Base-by-base conservation (phyloP, 495 filamentous ascomycete genomes). In the Pseudotulostoma volvatum region DNA sequence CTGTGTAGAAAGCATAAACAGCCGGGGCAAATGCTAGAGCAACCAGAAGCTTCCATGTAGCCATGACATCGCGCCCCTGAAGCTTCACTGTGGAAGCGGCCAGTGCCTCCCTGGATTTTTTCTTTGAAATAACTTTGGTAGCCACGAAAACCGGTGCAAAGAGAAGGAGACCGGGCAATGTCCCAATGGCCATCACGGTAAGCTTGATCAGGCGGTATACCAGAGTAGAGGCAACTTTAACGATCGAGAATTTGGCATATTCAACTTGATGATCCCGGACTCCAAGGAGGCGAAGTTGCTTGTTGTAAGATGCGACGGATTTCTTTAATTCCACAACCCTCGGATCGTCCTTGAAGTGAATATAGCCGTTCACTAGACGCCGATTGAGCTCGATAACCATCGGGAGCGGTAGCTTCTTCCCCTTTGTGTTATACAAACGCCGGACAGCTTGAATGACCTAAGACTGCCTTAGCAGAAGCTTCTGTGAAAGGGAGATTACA, bases 21-120 rank as follows among this genome's bases (percentile, higher is more conserved):
- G 84, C 61, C 0, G 90, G 90, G 4, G 87, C 83, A 47, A 99
- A 76, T 9, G 77, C 85, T 50, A 96, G 66, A 20, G 88, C 74
- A 17, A 96, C 87, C 7, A 99, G 76, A 9, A 99, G 70, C 56
- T 99, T 99, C 90, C 90, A 99, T 0, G 90, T 96, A 0, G 90
- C 90, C 67, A 99, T 88, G 17, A 99, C 90, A 55, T 99, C 90
- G 23, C 77, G 73, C 13, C 83, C 90, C 53, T 92, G 79, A 18
- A 99, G 71, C 53, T 99, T 99, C 44, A 99, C 90, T 1, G 79
- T 82, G 7, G 86, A 94, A 15, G 79, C 86, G 3, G 87, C 88
- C 18, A 99, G 71, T 0, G 90, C 90, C 56, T 90, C 80, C 44
- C 73, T 76, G 0, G 88, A 84, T 60, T 99, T 99, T 46, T 76